Evolutionary conservation across 139 green algal genomes (phyloP).

Genomic region (Ostreobium quekettii): DNA sequence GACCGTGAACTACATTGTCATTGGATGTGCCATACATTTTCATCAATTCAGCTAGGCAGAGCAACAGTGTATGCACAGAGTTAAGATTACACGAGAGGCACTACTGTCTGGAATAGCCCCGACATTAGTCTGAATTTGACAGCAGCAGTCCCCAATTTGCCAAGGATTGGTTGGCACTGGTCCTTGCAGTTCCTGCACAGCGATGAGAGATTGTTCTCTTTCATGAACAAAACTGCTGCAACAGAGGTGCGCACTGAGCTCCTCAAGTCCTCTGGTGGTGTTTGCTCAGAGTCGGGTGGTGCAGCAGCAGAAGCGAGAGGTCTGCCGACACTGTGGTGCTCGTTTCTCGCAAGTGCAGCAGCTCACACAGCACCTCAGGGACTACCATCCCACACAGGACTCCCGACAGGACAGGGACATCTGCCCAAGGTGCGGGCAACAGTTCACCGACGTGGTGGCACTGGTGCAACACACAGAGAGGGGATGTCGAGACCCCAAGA

Average conservation of each 20-base stretch:
- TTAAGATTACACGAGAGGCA: background rate
- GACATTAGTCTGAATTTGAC: background rate
- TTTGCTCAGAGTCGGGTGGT: background rate
- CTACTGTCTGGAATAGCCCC: background rate
- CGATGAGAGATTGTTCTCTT: background rate
- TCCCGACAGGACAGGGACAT: background rate
- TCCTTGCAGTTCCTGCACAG: background rate
- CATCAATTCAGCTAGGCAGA: background rate
- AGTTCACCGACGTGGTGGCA: slow-evolving; percentile 1
- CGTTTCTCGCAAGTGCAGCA: slow-evolving; percentile 5
- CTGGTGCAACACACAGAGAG: slow-evolving; percentile 16
- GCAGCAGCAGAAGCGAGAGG: background rate
- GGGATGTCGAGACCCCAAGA: no score
- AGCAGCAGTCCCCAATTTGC: background rate
- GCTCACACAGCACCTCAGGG: background rate
- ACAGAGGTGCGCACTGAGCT: background rate
- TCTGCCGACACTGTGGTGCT: slow-evolving; percentile 6
- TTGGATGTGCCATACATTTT: no score
- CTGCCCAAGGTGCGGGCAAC: slow-evolving; percentile 7
- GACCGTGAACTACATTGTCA: no score
- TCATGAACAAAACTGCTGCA: background rate
- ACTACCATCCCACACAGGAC: background rate
- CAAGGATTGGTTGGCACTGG: background rate
- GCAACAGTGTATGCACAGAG: no score
- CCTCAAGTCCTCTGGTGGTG: background rate